Evolutionary conservation across 176 grass and related monocot species (phyloP), one percentile per base, ranked within the genome.

Genomic region (Aegilops tauschii): DNA sequence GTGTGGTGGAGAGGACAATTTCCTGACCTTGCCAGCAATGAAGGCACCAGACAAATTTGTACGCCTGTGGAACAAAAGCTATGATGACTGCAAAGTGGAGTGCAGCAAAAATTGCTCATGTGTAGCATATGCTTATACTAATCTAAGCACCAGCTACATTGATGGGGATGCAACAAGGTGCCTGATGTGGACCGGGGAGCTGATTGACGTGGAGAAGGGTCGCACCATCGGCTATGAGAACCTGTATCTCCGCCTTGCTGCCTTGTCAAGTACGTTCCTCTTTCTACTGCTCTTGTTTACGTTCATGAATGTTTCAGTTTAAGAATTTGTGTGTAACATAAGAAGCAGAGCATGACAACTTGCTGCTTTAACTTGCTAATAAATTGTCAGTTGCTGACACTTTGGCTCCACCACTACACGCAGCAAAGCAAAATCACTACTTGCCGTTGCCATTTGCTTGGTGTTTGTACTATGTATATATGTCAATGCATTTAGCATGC

Each of bases 51-150:
- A 86, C 77, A 72, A 63, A 4, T 86, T 80, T 6, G 0, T 67
- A 61, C 59, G 29, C 1, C 17, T 86, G 14, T 65, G 79, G 59
- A 87, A 52, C 30, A 70, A 63, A 45, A 92, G 63, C 30, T 82
- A 87, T 5, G 21, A 85, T 28, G 62, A 75, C 42, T 89, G 82
- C 21, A 34, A 65, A n/a, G 65, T 65, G 1, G 67, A 85, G 84
- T 94, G 89, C 58, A 32, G 56, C 5, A 54, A 44, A 30, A 83
- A 94, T 54, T 94, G 92, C 79, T 92, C 92, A 0, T 92, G 87
- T 23, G 30, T 82, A 56, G 92, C 90, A 1, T 94, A 94, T 31
- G 84, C 93, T 39, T 87, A 87, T 58, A 61, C 23, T 2, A 40
- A 65, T 16, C 21, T 82, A 44, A 87, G 61, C 17, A 65, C 12